These are phyloP conservation scores for Neopestalotiopsis clavispora DNA, from an alignment of 2,329 filamentous ascomycete species.

Conservation along the genomic window DNA sequence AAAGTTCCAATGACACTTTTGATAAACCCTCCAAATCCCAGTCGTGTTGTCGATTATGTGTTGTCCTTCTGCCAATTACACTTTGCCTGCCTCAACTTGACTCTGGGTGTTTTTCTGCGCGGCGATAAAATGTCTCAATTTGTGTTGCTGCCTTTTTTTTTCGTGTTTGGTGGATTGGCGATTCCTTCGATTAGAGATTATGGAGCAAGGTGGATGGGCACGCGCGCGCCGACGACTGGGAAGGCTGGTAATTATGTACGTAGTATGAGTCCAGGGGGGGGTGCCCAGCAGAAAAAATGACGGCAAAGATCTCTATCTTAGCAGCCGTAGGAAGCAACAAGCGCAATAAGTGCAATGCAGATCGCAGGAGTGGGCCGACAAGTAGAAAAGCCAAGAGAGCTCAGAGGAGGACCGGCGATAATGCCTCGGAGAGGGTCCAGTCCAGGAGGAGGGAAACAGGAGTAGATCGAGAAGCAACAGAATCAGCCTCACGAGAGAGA, in stretches of 20 bases:
- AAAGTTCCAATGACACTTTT: background rate
- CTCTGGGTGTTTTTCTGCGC: background rate
- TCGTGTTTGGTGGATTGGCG: background rate
- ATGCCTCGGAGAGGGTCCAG: background rate
- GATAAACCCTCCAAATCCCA: background rate
- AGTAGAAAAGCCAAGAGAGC: background rate
- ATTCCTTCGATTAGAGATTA: slow-evolving; percentile 15
- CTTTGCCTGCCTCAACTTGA: background rate
- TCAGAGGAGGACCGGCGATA: slow-evolving; percentile 6
- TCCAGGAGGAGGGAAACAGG: background rate
- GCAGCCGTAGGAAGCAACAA: slow-evolving; percentile 8
- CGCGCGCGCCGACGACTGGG: slow-evolving; percentile 6
- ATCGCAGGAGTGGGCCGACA: slow-evolving; percentile 1
- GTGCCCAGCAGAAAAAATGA: background rate
- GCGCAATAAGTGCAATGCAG: background rate
- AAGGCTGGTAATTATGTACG: slow-evolving; percentile 6
- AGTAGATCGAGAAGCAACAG: background rate
- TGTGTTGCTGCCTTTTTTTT: background rate
- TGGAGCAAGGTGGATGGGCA: background rate
- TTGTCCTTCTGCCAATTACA: background rate
- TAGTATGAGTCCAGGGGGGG: slow-evolving; percentile 8
- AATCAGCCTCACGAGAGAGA: slow-evolving; percentile 8
- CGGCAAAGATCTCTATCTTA: background rate
- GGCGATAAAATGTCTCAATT: background rate
- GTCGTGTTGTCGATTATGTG: background rate